Base-by-base conservation (phyloP, 2,329 filamentous ascomycete genomes). In the Tolypocladium pustulatum region DNA sequence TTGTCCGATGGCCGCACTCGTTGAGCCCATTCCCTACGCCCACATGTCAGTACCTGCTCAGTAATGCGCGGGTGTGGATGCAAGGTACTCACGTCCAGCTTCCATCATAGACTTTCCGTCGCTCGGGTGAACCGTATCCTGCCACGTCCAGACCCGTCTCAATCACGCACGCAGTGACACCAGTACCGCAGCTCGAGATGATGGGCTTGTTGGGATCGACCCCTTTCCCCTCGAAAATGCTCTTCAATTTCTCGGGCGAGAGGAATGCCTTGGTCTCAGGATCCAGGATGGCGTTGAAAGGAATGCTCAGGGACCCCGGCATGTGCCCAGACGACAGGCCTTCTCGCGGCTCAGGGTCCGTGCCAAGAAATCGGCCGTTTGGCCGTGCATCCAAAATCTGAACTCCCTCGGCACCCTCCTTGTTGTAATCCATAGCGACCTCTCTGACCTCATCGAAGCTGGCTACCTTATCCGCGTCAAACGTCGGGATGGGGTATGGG, bases 251-350 rank as follows among this genome's bases (percentile, higher is more conserved):
- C 15, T 89, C 83, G 0, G 81, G 78, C 0, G 91, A 82, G 25
- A 92, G 81, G 64, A 94, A 85, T 0, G 90, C 81, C 77, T 96
- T 97, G 61, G 88, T 93, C 60, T 87, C 78, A 0, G 90, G 86
- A 68, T 97, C 90, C 43, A 99, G 80, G 10, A 99, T 78, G 15
- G 88, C 83, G 57, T 82, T 82, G 65, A 96, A 87, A 1, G 94
- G 90, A 34, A 99, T 78, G 65, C 85, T 95, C 69, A 89, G 88
- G 22, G 91, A 90, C 36, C 91, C 87, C 2, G 94, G 94, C 72
- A 97, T 90, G 74, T 99, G 93, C 22, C 94, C 94, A 7, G 91
- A 96, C 0, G 89, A 86, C 46, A 99, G 76, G 60, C 90, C 92
- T 61, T 89, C 84, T 62, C 94, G 84, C 3, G 94, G 94, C 75